phyloP scores from a whole-genome alignment of 1,284 basidiomycete species.

The Volvariella volvacea region DNA sequence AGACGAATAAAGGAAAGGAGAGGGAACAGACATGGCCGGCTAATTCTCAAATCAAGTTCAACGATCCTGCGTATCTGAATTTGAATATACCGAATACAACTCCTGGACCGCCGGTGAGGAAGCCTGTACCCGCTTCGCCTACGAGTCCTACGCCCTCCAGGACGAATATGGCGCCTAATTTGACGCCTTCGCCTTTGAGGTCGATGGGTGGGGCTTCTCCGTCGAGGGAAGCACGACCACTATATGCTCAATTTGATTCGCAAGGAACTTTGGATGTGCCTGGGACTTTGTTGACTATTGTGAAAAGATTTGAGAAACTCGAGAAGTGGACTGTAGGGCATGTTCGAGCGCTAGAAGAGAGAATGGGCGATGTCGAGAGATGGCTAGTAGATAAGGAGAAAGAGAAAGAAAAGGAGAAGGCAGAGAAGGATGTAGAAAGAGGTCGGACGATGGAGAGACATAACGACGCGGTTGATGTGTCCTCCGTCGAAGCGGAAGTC shows the following conservation, averaged over 20 bases:
- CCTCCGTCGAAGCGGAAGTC: conserved; percentile 32
- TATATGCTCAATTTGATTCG: conserved; percentile 67
- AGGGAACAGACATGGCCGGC: conserved; percentile 52
- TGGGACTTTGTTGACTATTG: conserved; percentile 61
- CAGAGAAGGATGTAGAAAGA: conserved; percentile 13
- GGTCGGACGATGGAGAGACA: conserved; percentile 10
- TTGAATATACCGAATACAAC: conserved; percentile 35
- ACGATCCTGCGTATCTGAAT: conserved; percentile 50
- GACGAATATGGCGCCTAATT: conserved; percentile 48
- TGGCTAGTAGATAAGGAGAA: conserved; percentile 77
- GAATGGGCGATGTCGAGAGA: conserved; percentile 78
- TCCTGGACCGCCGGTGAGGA: conserved; percentile 27
- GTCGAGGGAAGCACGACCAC: conserved; percentile 51
- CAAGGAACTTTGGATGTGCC: conserved; percentile 67
- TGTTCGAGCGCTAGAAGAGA: conserved; percentile 73
- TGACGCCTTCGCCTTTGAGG: conserved; percentile 54
- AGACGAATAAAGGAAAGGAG: conserved; percentile 39
- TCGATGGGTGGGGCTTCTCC: conserved; percentile 46
- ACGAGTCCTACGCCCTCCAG: conserved; percentile 53
- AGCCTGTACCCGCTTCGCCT: conserved; percentile 40
- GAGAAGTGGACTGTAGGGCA: conserved; percentile 80
- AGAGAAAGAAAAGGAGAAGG: conserved; percentile 35
- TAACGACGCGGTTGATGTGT: conserved; percentile 12
- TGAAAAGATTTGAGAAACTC: conserved; percentile 75
- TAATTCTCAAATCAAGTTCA: conserved; percentile 39